Evolutionary conservation across 768 basidiomycete genomes (phyloP), one percentile per base, ranked within the genome.

Genomic region (Hygrocybe coccinea): DNA sequence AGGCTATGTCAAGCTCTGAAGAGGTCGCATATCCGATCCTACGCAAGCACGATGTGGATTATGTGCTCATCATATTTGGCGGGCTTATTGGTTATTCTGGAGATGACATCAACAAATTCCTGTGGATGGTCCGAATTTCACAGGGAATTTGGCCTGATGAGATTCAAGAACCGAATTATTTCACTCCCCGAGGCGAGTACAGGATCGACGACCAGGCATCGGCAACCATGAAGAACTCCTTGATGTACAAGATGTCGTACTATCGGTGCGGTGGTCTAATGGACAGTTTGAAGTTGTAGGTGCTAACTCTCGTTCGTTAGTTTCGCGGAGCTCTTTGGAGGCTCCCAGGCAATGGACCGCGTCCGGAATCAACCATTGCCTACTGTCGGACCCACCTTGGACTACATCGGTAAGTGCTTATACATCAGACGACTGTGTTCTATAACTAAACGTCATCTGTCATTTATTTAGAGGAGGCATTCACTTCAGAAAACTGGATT

Each of bases 221-320:
- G 0, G 73, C 81, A 1, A 74, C 93, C 11, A 99, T 99, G 97
- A 90, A 79, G 75, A 87, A 97, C 67, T 91, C 91, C 65, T 75
- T 99, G 73, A 97, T 99, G 95, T 98, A 98, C 75, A 98, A 98
- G 78, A 93, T 97, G 93, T 90, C 88, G 14, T 98, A 95, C 69
- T 97, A 95, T 67, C 83, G 94, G 84, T 91, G 56, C 45, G 69
- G 67, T 48, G 7, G 37, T 50, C 12, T 35, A 38, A 21, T 45
- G 34, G 29, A 29, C 29, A 3, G 8, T 29, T 17, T 36, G 35
- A 11, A 39, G 48, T 22, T 4, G 17, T 6, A 22, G 24, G 24
- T 50, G 34, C 48, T 53, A 33, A 55, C 19, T 9, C 25, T 46
- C 59, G 21, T 54, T 41, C 50, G 51, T 33, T 64, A 91, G 91